These are phyloP conservation scores for Eimeria maxima DNA, from an alignment of 169 alveolate genomes.

Conservation along the genomic window DNA sequence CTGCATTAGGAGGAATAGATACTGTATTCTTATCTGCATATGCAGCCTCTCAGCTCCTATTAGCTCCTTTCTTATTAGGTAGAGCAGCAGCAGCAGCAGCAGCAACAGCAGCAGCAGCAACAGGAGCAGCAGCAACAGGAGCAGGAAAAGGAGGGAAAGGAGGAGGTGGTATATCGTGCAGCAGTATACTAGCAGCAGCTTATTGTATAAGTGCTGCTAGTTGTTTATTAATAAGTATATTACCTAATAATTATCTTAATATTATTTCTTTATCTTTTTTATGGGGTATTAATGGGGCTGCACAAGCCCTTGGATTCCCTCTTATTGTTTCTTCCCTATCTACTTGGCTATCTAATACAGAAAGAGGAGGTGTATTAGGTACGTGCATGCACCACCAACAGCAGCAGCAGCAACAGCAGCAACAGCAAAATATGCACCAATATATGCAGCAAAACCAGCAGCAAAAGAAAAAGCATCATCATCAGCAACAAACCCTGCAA, in stretches of 20 bases:
- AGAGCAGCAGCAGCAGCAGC: no score
- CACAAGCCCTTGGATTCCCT: conserved; percentile 83
- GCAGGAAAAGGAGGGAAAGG: no score
- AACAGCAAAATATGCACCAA: not conserved
- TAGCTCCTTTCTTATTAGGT: conserved; percentile 52
- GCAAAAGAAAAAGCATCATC: not conserved
- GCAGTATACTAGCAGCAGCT: not conserved
- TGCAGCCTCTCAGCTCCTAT: conserved; percentile 85
- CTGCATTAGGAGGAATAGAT: conserved; percentile 85
- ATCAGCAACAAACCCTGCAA: not conserved
- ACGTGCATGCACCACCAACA: not conserved
- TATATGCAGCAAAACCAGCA: not conserved
- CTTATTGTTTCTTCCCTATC: conserved; percentile 51
- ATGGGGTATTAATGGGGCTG: conserved; percentile 86
- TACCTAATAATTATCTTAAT: not conserved
- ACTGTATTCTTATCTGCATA: conserved; percentile 84
- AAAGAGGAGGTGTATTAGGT: conserved; percentile 79
- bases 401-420: not conserved
- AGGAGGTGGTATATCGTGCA: not conserved
- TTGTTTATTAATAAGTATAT: conserved; percentile 22
- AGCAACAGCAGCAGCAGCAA: no score
- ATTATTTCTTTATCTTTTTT: conserved; percentile 4
- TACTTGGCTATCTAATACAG: conserved; percentile 52
- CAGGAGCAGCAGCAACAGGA: no score
- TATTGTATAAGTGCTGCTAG: not conserved